Conservation (phyloP, 177 flowering plant genomes). For the Vitis hybrid region DNA sequence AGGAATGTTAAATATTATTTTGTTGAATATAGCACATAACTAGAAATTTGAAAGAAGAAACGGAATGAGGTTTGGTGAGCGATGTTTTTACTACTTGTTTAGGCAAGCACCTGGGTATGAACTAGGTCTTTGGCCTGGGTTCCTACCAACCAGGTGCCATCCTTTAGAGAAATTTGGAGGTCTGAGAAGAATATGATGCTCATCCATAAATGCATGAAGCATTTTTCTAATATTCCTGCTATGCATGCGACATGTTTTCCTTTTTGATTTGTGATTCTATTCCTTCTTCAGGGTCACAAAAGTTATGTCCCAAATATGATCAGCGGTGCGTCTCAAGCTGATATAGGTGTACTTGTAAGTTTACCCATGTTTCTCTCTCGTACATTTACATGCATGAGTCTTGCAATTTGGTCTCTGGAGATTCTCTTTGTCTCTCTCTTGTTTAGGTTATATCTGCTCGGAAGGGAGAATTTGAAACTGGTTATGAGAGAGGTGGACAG, state of each 20-base stretch:
- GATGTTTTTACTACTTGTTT: too few relatives aligned
- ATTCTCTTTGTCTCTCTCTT: not conserved
- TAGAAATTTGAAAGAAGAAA: too few relatives aligned
- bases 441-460: slow-evolving; percentile 93
- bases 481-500: slow-evolving; percentile 98
- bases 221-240: not conserved
- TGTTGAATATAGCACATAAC: too few relatives aligned
- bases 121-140: too few relatives aligned
- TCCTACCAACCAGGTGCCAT: too few relatives aligned
- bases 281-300: slow-evolving; percentile 83
- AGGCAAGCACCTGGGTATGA: too few relatives aligned
- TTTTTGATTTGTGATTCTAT: slow-evolving; percentile 5
- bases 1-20: too few relatives aligned
- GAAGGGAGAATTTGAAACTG: slow-evolving; percentile 99
- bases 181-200: too few relatives aligned
- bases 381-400: not conserved
- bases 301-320: slow-evolving; percentile 99
- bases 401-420: not conserved
- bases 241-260: not conserved
- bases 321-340: slow-evolving; percentile 99
- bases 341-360: slow-evolving; percentile 90
- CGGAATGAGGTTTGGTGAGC: too few relatives aligned
- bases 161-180: too few relatives aligned
- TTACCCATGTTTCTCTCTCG: not conserved
- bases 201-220: not conserved